Evolutionary conservation across 176 grass and related monocot species (phyloP), one percentile per base, ranked within the genome.

Genomic region (Urochloa ruziziensis): DNA sequence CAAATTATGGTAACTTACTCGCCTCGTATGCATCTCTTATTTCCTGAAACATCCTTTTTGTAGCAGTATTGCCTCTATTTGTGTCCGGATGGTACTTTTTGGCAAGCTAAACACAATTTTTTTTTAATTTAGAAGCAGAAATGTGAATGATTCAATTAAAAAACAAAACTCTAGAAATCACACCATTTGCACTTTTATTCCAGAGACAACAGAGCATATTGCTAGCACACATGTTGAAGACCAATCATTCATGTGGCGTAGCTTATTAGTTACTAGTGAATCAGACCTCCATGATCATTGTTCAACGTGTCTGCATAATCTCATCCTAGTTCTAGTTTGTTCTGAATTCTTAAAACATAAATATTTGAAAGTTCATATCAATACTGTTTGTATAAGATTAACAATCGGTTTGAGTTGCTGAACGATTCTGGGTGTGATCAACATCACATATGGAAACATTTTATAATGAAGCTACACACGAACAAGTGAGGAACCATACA

Each of bases 31-130:
- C 92, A 52, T 95, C 90, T 90, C 96, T 91, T 84, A 98, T 91
- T 84, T 98, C 93, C 83, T 95, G 93, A 83, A 98, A 98, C 73
- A 64, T 95, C 69, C 89, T 93, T 84, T 95, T 98, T 63, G 93
- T 87, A 70, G 80, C 77, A 82, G 87, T 64, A 70, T 92, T 95
- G 10, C 86, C 89, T 73, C 88, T 95, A 75, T 91, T 98, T 77
- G 91, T 86, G 76, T 98, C 96, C 16, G 92, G 96, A 90, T 98
- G 96, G 67, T 93, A 95, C 83, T 93, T 98, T 88, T 98, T 98
- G 37, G 96, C 96, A 84, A 98, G 90, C 96, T 98, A 85, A 57
- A 80, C 9, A 53, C 2, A 57, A 23, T 29, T 54, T 73, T 19
- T 13, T 63, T 63, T 47, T 36, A 48, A 57, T 61, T 90, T 82